Evolutionary conservation across 2,329 filamentous ascomycete genomes (phyloP), one percentile per base, ranked within the genome.

Genomic region (Didymella pinodella): DNA sequence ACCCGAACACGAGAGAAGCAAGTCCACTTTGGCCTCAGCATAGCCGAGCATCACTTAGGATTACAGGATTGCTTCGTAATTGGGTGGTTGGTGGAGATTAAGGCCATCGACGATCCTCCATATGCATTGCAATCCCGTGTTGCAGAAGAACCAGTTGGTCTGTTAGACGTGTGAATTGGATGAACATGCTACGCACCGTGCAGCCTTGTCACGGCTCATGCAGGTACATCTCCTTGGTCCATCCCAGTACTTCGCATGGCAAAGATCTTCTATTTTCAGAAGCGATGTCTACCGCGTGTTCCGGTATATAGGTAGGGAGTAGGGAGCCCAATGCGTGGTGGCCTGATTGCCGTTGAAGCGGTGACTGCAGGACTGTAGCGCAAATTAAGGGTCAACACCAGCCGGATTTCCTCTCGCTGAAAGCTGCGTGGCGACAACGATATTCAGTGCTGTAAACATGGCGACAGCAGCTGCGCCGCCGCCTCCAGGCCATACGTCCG

Each of bases 191-290:
- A 44, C 44, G 54, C 32, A 44, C 48, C 44, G 48, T 57, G 34
- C 54, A 48, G 34, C 7, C 16, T 51, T 20, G 43, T 4, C 18
- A 40, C 41, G 48, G 36, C 28, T 43, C 54, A 48, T 50, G 32
- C 31, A 54, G 41, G 12, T 49, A 16, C 38, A 26, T 58, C 55
- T 54, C 49, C 55, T 58, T 49, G 54, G 16, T 44, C n/a, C 8
- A 38, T 43, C 26, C 45, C 45, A 34, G 28, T 22, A 41, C 16
- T 50, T 31, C 28, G 32, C 49, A 28, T 18, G 32, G 46, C 3
- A 54, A 47, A 8, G 55, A 54, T 59, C 50, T 40, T 54, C 40
- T 50, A 46, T 53, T 32, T 50, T 59, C 25, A 32, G 31, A 49
- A 50, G 12, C 25, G 46, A 20, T 7, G 12, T n/a, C 25, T 29